phyloP scores from a whole-genome alignment of 2,329 filamentous ascomycete genomes.

The Diaporthe citri region DNA sequence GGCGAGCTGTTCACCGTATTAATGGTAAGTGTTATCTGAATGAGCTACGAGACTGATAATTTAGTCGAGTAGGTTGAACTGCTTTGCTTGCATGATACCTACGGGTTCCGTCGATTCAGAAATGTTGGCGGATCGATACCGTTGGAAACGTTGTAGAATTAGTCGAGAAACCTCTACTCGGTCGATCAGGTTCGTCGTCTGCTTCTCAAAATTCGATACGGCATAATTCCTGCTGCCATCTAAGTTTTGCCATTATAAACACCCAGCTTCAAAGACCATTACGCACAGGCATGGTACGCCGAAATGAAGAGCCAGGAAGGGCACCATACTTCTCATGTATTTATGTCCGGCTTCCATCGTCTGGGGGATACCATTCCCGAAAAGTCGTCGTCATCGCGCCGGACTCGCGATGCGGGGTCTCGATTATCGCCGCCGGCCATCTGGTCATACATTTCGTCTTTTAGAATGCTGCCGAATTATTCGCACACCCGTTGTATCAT shows the following conservation, averaged over 20 bases:
- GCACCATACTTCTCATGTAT: neutral
- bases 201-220: neutral
- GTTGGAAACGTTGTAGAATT: neutral
- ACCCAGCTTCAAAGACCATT: neutral
- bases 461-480: neutral
- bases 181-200: neutral
- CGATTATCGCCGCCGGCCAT: neutral
- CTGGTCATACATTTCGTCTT: neutral
- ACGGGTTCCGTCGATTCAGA: neutral
- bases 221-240: neutral
- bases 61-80: neutral
- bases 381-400: conserved; percentile 8
- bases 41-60: neutral
- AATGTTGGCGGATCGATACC: neutral
- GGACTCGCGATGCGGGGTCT: conserved; percentile 27
- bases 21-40: neutral
- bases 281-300: neutral
- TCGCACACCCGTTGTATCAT: neutral
- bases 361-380: neutral
- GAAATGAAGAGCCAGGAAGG: neutral
- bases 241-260: neutral
- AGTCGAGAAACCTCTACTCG: neutral
- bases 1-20: neutral
- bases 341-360: neutral
- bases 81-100: neutral